Evolutionary conservation across 306 rosid genomes (phyloP).

Genomic region (Ziziphus jujuba): DNA sequence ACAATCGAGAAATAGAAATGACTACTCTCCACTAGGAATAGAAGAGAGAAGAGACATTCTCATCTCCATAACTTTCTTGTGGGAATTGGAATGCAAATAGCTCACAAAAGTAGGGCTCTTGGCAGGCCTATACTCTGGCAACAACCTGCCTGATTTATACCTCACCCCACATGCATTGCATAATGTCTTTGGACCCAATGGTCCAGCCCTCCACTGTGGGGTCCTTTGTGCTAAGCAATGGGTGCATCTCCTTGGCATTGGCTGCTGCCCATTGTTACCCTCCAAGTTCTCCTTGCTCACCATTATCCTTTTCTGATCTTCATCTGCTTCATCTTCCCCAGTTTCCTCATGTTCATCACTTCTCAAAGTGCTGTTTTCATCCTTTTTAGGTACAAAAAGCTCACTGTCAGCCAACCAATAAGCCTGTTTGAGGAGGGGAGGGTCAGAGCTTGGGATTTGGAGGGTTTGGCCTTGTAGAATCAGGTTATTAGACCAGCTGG

Average conservation of each 20-base stretch:
- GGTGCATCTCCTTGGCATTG: constrained; percentile 52
- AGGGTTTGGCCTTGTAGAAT: constrained; percentile 40
- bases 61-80: constrained; percentile 81
- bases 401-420: constrained; percentile 68
- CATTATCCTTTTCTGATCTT: not conserved
- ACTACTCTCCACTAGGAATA: not conserved
- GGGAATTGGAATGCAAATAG: constrained; percentile 68
- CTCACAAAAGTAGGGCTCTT: constrained; percentile 71
- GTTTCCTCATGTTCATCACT: constrained; percentile 14
- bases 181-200: constrained; percentile 70
- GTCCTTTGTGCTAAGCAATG: constrained; percentile 69
- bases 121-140: constrained; percentile 73
- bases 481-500: constrained; percentile 36
- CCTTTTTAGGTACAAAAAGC: constrained; percentile 43
- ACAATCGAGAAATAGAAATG: no score
- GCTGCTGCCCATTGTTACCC: constrained; percentile 28
- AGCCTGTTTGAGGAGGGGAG: constrained; percentile 59
- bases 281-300: constrained; percentile 28
- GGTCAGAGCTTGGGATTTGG: constrained; percentile 31
- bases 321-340: constrained; percentile 12
- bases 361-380: constrained; percentile 2
- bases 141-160: constrained; percentile 63
- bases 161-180: constrained; percentile 83
- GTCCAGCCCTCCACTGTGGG: constrained; percentile 81
- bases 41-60: constrained; percentile 31